Evolutionary conservation across 2,329 filamentous ascomycete genomes (phyloP), one percentile per base, ranked within the genome.

Genomic region (Xylaria sp.): DNA sequence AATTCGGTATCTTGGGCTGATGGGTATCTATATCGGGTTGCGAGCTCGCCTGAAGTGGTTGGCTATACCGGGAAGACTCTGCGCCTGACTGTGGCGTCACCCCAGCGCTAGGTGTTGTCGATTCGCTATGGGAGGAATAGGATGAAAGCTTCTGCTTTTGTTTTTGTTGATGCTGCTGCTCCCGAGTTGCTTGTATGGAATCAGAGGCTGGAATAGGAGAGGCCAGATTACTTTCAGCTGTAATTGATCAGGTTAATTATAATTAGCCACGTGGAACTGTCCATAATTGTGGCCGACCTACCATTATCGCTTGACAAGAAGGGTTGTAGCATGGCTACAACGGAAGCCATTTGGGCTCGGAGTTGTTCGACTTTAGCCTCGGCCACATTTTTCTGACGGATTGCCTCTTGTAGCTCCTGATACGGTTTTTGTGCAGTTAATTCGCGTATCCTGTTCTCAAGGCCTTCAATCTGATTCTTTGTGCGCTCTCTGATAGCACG

Each of bases 401-500:
- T 77, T 9, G 88, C 91, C 28, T 86, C 82, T 76, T 96, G 92
- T 19, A 96, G 84, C 73, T 97, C 92, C 73, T 92, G 89, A 70
- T 93, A 94, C 0, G 92, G 92, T 75, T 94, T 88, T 77, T 92
- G 90, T 60, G 85, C 89, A 60, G 91, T 91, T 68, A 96, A 83
- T 65, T 94, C 90, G 58, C 85, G 82, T 64, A 96, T 93, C 65
- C 86, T 84, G 63, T 82, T 83, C 75, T 95, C 90, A 62, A 95
- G 81, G 6, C 78, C 80, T 73, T 94, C 91, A 69, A 95, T 95
- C 75, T 91, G 90, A 61, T 87, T 86, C 78, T 89, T 92, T 28
- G 92, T 95, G 58, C 92, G 87, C 78, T 94, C 91, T 43, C 92
- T 85, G 63, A 96, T 95, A 40, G 91, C 92, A 51, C 92, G 86